A percentile compares a stretch with the other conserved stretches of the same genome.
Conservation (phyloP, 352 stramenopile genomes). For the Phytopythium helicoides region DNA sequence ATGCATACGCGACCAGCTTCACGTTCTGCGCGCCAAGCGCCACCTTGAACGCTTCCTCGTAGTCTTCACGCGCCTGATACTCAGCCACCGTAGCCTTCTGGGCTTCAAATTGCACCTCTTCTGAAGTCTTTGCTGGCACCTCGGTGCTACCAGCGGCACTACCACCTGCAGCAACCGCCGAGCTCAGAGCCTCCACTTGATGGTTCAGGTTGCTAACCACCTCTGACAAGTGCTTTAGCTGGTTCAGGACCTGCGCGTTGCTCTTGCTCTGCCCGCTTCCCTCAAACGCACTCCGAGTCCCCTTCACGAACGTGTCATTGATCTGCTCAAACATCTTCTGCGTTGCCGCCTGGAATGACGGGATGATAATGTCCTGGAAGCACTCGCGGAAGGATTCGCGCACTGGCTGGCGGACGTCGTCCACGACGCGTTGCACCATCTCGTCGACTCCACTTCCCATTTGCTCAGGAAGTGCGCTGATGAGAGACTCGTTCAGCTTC, state of each 20-base stretch:
- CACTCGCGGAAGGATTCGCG: constrained; percentile 84
- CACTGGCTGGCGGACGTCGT: constrained; percentile 77
- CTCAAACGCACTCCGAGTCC: constrained; percentile 60
- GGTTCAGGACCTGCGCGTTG: constrained; percentile 54
- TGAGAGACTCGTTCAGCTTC: constrained; percentile 65
- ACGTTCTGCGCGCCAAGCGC: constrained; percentile 78
- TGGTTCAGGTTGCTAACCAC: constrained; percentile 55
- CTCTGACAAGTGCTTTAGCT: constrained; percentile 66
- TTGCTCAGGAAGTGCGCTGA: constrained; percentile 52
- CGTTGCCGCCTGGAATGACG: constrained; percentile 82
- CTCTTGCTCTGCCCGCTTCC: constrained; percentile 48
- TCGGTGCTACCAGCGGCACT: constrained; percentile 11
- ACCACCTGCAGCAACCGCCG: constrained; percentile 22
- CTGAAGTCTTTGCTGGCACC: constrained; percentile 23
- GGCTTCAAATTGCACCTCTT: constrained; percentile 54
- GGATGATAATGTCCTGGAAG: constrained; percentile 86
- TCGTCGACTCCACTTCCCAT: constrained; percentile 60
- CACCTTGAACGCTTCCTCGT: constrained; percentile 81
- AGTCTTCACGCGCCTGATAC: constrained; percentile 54
- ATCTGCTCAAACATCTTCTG: constrained; percentile 91
- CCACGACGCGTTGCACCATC: constrained; percentile 73
- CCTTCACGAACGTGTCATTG: constrained; percentile 78
- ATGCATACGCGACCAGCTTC: constrained; percentile 65
- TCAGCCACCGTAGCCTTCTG: constrained; percentile 55
- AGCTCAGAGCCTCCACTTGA: constrained; percentile 60